Base-by-base conservation (phyloP, 352 stramenopile species). In the Globisporangium viniferum region DNA sequence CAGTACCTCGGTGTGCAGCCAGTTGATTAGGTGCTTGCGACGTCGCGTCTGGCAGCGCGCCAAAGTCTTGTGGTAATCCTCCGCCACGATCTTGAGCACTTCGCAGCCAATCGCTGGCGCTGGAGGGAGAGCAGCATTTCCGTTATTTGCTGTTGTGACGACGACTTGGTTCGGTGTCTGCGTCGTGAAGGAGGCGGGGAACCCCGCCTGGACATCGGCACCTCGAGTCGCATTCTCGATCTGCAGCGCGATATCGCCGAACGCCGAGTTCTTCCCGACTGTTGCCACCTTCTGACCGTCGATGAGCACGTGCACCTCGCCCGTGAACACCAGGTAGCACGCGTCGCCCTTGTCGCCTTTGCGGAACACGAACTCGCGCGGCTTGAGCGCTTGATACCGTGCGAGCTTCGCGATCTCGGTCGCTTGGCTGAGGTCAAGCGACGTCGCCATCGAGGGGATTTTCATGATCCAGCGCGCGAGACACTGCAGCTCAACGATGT, bases 401-500 rank as follows among this genome's bases (percentile, higher is more conserved):
- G 81, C 78, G 33, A 89, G 70, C 61, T 90, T 92, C 35, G 84
- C 84, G 65, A 92, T 90, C 60, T 92, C 84, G 0, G 77, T 87
- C 7, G 84, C 84, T 54, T 92, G 84, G 33, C 77, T 83, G 41
- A 89, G 75, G 62, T 92, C 82, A 29, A 92, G 78, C 56, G 80
- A 88, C 9, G 80, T 76, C 55, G 75, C 73, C 80, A 90, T 89
- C 35, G 81, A 90, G 29, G 84, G 80, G 35, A 90, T 90, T 39
- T 86, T 86, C 77, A 92, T 84, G 64, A 92, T 89, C 84, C 84
- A 92, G 6, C 82, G 81, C 20, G 81, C 82, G 48, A 92, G 76
- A 46, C 79, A 89, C 70, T 92, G 84, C 20, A 92, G 60, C 71
- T 92, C 84, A 5, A 92, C 82, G 49, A 90, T 90, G 39, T 89